phyloP scores from a whole-genome alignment of 2,329 filamentous ascomycete genomes.

The Fonsecaea erecta region DNA sequence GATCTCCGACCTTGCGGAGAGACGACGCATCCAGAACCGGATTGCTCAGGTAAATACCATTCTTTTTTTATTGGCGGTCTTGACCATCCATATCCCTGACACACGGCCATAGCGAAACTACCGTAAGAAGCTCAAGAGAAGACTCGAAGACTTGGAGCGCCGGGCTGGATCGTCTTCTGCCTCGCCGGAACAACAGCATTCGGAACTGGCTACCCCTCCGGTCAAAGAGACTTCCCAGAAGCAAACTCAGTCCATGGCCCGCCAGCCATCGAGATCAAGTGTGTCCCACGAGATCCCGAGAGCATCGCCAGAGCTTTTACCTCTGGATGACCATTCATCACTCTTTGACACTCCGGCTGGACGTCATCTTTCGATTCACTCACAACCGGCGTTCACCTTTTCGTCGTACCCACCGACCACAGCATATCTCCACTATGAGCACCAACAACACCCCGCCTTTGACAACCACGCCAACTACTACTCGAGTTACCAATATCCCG shows the following conservation, averaged over 20 bases:
- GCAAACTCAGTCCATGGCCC: slow-evolving; percentile 27
- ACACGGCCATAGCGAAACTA: slow-evolving; percentile 41
- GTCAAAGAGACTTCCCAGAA: slow-evolving; percentile 33
- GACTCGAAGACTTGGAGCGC: slow-evolving; percentile 67
- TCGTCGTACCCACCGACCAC: slow-evolving; percentile 34
- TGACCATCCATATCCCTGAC: slow-evolving; percentile 2
- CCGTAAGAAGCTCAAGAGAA: slow-evolving; percentile 71
- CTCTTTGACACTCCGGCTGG: slow-evolving; percentile 32
- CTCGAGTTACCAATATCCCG: slow-evolving; percentile 44
- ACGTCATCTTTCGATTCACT: slow-evolving; percentile 31
- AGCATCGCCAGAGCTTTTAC: slow-evolving; percentile 35
- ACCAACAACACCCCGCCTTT: slow-evolving; percentile 40
- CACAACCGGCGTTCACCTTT: slow-evolving; percentile 32
- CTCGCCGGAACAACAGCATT: slow-evolving; percentile 64
- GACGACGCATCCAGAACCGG: slow-evolving; percentile 92
- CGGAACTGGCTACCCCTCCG: slow-evolving; percentile 53
- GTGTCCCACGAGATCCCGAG: slow-evolving; percentile 30
- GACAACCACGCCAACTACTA: slow-evolving; percentile 42
- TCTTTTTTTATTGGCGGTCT: slow-evolving; percentile 22
- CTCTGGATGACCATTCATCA: slow-evolving; percentile 35
- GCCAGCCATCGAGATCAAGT: slow-evolving; percentile 32
- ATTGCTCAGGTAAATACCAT: slow-evolving; percentile 71
- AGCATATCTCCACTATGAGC: slow-evolving; percentile 35
- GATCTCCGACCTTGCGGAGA: slow-evolving; percentile 94
- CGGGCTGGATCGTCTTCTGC: slow-evolving; percentile 65